Conservation (phyloP, 805 yeast species). For the Kluyveromyces aestuarii region DNA sequence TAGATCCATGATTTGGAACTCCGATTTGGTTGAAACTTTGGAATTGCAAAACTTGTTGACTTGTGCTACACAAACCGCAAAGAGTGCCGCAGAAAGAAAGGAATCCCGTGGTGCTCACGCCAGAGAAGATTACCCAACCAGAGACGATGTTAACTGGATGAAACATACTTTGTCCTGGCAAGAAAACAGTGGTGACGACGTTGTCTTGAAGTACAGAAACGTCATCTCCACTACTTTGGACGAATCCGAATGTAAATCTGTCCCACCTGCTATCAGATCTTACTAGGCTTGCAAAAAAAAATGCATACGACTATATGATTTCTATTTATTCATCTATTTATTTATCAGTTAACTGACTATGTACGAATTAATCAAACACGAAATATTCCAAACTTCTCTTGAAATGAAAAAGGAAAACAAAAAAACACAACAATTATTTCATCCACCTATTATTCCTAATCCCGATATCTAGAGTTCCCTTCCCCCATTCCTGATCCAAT, state of each 20-base stretch:
- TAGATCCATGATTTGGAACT: slow-evolving; percentile 98
- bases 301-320: slow-evolving; percentile 1
- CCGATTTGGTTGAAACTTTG: slow-evolving; percentile 90
- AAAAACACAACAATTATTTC: not conserved
- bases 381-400: not conserved
- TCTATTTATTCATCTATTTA: slow-evolving; percentile 2
- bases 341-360: not conserved
- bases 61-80: slow-evolving; percentile 94
- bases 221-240: slow-evolving; percentile 82
- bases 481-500: too few species aligned
- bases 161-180: slow-evolving; percentile 96
- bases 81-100: slow-evolving; percentile 86
- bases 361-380: not conserved
- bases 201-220: slow-evolving; percentile 72
- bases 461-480: too few species aligned
- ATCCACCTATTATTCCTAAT: not conserved
- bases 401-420: not conserved
- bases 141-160: slow-evolving; percentile 97
- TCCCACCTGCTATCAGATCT: slow-evolving; percentile 95
- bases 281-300: slow-evolving; percentile 39
- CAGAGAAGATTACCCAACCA: slow-evolving; percentile 91
- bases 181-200: slow-evolving; percentile 55
- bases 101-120: slow-evolving; percentile 99
- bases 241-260: slow-evolving; percentile 85
- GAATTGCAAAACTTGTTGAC: slow-evolving; percentile 95